Evolutionary conservation across 2,329 filamentous ascomycete genomes (phyloP), one percentile per base, ranked within the genome.

Genomic region (Colletotrichum tropicale): DNA sequence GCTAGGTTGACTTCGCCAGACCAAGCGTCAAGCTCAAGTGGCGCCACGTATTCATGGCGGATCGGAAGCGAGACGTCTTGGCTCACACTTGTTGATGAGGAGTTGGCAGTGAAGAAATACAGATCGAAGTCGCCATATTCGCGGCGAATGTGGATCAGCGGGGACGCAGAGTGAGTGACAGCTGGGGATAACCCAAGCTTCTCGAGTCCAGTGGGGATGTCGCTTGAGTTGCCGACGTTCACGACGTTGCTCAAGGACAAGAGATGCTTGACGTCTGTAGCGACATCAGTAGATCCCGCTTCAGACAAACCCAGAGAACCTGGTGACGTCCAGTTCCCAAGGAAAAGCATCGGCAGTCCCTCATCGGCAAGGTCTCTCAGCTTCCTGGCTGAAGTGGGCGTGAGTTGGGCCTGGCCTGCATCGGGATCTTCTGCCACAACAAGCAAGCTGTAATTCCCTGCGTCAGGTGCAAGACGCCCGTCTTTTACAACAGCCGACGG

Each of bases 271-370:
- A 43, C 5, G 9, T n/a, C 8, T 10, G 38, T 43, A 3, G 1
- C 5, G 1, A 43, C 18, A 10, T 1, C 3, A 1, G 38, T 10
- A 2, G 38, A 43, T 1, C 1, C 3, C 0, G 16, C 5, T 1
- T 43, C 38, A 43, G 18, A 6, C 8, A 43, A 1, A 6, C 18
- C 38, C 8, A n/a, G 8, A 1, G 9, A 6, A 2, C 18, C 38
- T 1, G 38, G 38, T 6, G 38, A 43, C 0, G 16, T 43, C 38
- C 16, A 43, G 8, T 43, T 6, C 1, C 38, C 38, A 3, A 43
- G 38, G 9, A 43, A n/a, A 43, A 43, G 18, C 38, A 43, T n/a
- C 38, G 38, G 18, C 2, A 43, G 38, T 43, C 38, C 38, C 2
- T n/a, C 38, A 6, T 43, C 38, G 18, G 38, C 38, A n/a, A 43